Evolutionary conservation across 129 eudicot genomes (phyloP).

Genomic region (Flaveria linearis): DNA sequence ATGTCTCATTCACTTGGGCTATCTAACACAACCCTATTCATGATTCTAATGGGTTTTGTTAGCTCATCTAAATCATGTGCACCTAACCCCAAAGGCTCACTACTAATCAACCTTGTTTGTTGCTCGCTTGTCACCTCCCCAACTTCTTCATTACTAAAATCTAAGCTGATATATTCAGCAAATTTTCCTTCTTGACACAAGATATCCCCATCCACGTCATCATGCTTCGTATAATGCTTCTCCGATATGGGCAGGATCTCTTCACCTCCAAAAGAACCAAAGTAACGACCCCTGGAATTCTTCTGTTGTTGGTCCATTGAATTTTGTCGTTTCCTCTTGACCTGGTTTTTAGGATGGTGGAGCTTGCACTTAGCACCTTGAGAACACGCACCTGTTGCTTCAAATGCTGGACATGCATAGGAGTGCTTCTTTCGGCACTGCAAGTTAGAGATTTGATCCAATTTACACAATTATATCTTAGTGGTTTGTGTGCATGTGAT

Average conservation of each 20-base stretch:
- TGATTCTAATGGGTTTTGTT: constrained; percentile 48
- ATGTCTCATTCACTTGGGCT: constrained; percentile 26
- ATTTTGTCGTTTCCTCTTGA: constrained; percentile 46
- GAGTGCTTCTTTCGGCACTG: constrained; percentile 99
- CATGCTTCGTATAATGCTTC: constrained; percentile 37
- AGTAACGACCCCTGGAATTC: constrained; percentile 73
- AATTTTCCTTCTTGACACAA: constrained; percentile 46
- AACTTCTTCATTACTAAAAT: constrained; percentile 47
- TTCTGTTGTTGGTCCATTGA: constrained; percentile 47
- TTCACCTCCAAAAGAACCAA: constrained; percentile 45
- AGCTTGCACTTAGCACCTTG: constrained; percentile 85
- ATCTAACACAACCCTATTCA: constrained; percentile 29
- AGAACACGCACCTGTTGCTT: constrained; percentile 81
- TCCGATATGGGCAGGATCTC: constrained; percentile 19
- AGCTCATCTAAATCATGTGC: constrained; percentile 45
- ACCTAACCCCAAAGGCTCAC: constrained; percentile 14
- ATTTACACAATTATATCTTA: constrained; percentile 48
- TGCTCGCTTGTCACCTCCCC: constrained; percentile 29
- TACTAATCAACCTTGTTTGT: constrained; percentile 15
- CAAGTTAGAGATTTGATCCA: constrained; percentile 63
- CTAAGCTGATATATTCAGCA: constrained; percentile 67
- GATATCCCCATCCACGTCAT: constrained; percentile 38
- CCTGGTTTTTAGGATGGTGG: constrained; percentile 77
- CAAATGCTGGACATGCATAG: constrained; percentile 81
- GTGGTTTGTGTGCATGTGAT: constrained; percentile 59